Conservation (phyloP, 441 rosid genomes). For the Melastoma candidum region DNA sequence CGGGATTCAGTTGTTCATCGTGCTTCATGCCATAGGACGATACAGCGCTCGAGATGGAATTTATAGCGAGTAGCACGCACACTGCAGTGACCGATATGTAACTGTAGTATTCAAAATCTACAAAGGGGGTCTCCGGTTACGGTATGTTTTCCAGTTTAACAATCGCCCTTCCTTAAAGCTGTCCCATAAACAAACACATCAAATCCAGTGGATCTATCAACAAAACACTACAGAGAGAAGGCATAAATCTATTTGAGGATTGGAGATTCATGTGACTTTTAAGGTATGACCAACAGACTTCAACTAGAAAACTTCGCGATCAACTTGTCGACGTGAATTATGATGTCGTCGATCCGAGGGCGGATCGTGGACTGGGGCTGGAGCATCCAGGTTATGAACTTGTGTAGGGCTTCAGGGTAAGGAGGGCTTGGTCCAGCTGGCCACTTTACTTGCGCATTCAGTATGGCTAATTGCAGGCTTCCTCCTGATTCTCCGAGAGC, state of each 20-base stretch:
- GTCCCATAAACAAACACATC: too few species aligned
- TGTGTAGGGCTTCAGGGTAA: slow-evolving; percentile 85
- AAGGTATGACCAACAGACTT: slow-evolving; percentile 5
- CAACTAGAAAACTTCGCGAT: slow-evolving; percentile 63
- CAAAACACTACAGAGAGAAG: neutral
- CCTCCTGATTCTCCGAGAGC: slow-evolving; percentile 98
- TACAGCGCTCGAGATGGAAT: too few species aligned
- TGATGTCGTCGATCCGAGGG: slow-evolving; percentile 71
- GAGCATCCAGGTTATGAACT: slow-evolving; percentile 95
- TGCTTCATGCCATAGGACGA: too few species aligned
- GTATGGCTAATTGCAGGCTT: slow-evolving; percentile 83
- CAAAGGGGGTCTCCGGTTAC: too few species aligned
- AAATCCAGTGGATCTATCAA: too few species aligned
- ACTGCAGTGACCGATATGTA: too few species aligned
- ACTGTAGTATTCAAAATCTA: too few species aligned
- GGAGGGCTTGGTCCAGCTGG: slow-evolving; percentile 81
- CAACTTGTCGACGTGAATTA: slow-evolving; percentile 90
- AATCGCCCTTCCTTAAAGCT: too few species aligned
- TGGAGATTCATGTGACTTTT: too few species aligned
- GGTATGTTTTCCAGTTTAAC: too few species aligned
- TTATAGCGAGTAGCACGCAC: too few species aligned
- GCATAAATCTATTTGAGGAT: neutral
- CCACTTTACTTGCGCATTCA: slow-evolving; percentile 83
- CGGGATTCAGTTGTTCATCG: too few species aligned
- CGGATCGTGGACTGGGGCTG: slow-evolving; percentile 87